phyloP scores from a whole-genome alignment of 352 stramenopile species.

The Globisporangium uncinulatum region DNA sequence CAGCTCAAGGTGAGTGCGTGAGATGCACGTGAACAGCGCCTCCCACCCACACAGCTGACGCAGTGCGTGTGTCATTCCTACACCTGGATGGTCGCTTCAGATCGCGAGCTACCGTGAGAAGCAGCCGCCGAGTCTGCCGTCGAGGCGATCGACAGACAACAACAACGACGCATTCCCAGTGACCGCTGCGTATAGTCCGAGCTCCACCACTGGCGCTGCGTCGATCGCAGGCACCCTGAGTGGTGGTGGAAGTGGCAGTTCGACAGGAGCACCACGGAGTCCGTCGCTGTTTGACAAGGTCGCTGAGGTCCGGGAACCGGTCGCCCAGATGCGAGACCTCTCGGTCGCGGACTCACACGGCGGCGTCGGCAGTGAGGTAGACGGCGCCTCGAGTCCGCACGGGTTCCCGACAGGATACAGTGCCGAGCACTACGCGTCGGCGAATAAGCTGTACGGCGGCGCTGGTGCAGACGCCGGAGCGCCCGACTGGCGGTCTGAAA shows the following conservation, averaged over 20 bases:
- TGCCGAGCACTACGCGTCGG: constrained; percentile 8
- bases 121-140: constrained; percentile 24
- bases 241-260: neutral
- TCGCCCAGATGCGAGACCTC: constrained; percentile 19
- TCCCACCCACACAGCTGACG: too few species aligned
- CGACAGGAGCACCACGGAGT: constrained; percentile 2
- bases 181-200: neutral
- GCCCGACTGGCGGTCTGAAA: constrained; percentile 20
- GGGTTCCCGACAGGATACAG: constrained; percentile 3
- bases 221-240: neutral
- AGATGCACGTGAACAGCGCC: too few species aligned
- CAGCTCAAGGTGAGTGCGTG: constrained; percentile 76
- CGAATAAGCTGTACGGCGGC: constrained; percentile 9
- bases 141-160: constrained; percentile 14
- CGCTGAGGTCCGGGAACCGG: constrained; percentile 30
- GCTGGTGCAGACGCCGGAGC: constrained; percentile 10
- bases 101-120: constrained; percentile 77
- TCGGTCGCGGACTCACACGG: neutral
- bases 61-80: neutral
- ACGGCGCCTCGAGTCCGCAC: constrained; percentile 2
- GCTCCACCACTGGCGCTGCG: neutral
- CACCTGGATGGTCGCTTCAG: constrained; percentile 22
- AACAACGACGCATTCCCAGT: constrained; percentile 28
- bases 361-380: neutral
- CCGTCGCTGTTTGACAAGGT: constrained; percentile 25